These are phyloP conservation scores for Leccinum barrowsii DNA, from an alignment of 768 basidiomycete genomes.

Conservation along the genomic window DNA sequence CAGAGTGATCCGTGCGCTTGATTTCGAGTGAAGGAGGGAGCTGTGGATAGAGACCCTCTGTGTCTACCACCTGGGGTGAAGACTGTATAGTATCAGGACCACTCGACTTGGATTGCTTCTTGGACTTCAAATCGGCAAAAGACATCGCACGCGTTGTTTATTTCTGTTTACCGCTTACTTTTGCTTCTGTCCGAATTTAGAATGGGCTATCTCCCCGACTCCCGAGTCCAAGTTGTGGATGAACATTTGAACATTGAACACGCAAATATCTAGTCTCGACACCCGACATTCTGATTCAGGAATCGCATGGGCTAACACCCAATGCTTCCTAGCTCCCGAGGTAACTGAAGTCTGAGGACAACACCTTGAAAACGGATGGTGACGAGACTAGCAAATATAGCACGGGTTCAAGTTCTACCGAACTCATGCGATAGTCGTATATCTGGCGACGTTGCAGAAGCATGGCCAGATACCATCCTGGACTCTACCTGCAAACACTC, in stretches of 20 bases:
- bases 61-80: conserved; percentile 17
- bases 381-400: too few species aligned
- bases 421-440: conserved; percentile 4
- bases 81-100: conserved; percentile 23
- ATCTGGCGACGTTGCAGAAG: conserved; percentile 1
- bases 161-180: too few species aligned
- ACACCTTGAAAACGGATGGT: too few species aligned
- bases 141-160: conserved; percentile 22
- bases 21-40: conserved; percentile 44
- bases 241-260: too few species aligned
- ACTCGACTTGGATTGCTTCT: conserved; percentile 29
- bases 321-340: too few species aligned
- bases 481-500: not conserved
- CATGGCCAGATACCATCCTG: not conserved
- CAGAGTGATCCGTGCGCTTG: conserved; percentile 32
- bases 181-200: too few species aligned
- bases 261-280: too few species aligned
- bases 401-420: conserved; percentile 6
- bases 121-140: conserved; percentile 31
- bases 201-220: too few species aligned
- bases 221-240: too few species aligned
- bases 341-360: too few species aligned
- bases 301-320: too few species aligned
- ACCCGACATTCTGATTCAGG: too few species aligned
- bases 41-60: conserved; percentile 17